A percentile compares a stretch with the other conserved stretches of the same genome.
phyloP scores from a whole-genome alignment of 805 yeast species.

The Candida sphagnicola region DNA sequence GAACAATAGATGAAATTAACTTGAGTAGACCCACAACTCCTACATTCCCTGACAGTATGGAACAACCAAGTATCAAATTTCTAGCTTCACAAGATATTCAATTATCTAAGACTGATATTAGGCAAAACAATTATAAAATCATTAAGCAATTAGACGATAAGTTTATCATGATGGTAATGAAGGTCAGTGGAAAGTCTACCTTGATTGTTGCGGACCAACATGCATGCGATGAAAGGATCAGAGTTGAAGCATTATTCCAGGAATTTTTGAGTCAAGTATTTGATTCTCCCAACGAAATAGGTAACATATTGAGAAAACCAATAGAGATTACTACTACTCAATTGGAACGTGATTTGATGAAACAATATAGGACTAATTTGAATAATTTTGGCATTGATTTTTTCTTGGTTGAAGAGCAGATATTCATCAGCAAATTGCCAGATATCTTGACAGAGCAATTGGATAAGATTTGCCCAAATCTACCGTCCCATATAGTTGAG shows the following conservation, averaged over 20 bases:
- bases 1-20: background rate
- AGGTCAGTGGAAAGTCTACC: constrained; percentile 7
- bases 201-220: constrained; percentile 69
- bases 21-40: background rate
- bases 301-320: constrained; percentile 4
- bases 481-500: constrained; percentile 39
- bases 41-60: background rate
- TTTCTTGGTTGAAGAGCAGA: constrained; percentile 1
- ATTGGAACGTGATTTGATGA: constrained; percentile 10
- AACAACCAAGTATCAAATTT: background rate
- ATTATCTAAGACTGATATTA: constrained; percentile 17
- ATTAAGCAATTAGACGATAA: constrained; percentile 61
- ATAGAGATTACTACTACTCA: background rate
- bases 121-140: constrained; percentile 18
- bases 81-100: constrained; percentile 1
- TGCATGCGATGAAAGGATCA: constrained; percentile 76
- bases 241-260: constrained; percentile 48
- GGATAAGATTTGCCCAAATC: constrained; percentile 18
- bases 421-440: constrained; percentile 44
- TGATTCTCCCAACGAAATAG: constrained; percentile 17
- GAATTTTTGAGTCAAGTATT: constrained; percentile 28
- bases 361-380: constrained; percentile 11
- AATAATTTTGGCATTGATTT: constrained; percentile 16
- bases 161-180: constrained; percentile 49
- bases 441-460: constrained; percentile 29